phyloP scores from a whole-genome alignment of 1,139 yeast species.

The Scheffersomyces parashehatae region DNA sequence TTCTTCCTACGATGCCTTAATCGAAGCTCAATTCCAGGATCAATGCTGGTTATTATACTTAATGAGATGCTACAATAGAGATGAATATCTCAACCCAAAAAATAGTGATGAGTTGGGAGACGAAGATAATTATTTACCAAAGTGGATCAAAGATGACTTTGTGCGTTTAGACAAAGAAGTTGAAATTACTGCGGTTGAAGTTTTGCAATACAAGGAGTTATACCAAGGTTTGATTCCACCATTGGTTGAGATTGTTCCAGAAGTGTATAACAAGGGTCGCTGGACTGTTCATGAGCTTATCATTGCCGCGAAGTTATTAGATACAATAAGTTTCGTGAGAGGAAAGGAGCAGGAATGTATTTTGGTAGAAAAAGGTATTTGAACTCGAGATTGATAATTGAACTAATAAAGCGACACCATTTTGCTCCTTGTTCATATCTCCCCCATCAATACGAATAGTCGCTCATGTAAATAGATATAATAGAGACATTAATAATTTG shows the following conservation, averaged over 20 bases:
- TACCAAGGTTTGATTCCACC: conserved; percentile 59
- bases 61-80: conserved; percentile 56
- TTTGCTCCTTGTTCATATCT: too few relatives aligned
- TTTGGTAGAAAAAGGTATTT: conserved; percentile 35
- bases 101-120: conserved; percentile 21
- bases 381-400: too few relatives aligned
- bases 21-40: conserved; percentile 50
- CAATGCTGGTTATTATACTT: conserved; percentile 65
- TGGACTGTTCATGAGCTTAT: conserved; percentile 66
- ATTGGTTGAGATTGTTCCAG: conserved; percentile 56
- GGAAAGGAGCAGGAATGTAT: conserved; percentile 62
- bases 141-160: conserved; percentile 52
- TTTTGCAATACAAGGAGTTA: conserved; percentile 52
- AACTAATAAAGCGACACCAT: too few relatives aligned
- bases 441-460: too few relatives aligned
- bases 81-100: conserved; percentile 24
- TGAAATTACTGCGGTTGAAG: conserved; percentile 49
- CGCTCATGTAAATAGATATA: too few relatives aligned
- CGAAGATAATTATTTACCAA: conserved; percentile 44
- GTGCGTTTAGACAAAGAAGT: conserved; percentile 36
- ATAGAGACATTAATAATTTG: too few relatives aligned
- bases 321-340: conserved; percentile 58
- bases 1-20: conserved; percentile 51
- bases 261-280: conserved; percentile 56
- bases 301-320: conserved; percentile 60